Evolutionary conservation across 805 yeast genomes (phyloP), one percentile per base, ranked within the genome.

Genomic region (Sugiyamaella lignohabitans): DNA sequence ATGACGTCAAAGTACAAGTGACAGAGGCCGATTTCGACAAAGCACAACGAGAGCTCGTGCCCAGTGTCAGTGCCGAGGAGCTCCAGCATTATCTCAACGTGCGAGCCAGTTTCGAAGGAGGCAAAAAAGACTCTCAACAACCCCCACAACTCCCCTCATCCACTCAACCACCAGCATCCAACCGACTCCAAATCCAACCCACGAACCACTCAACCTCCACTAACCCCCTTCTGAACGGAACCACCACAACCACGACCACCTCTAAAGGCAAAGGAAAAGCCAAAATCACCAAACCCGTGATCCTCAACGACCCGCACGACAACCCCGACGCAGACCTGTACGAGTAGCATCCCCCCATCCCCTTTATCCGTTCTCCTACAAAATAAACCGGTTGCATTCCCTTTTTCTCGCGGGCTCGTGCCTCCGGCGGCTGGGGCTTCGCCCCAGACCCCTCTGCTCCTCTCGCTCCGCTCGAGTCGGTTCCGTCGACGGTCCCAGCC

Each of bases 11-110:
- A 3, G 96, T 88, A 0, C 59, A 68, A 16, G 97, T 91, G 1
- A 69, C 71, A 18, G 73, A 72, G 68, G 78, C 70, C 29, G 98
- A 93, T 61, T 91, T 91, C 60, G 69, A 68, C n/a, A 84, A 79
- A 58, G 91, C 97, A 0, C 79, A 77, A 54, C 60, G 67, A 3
- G 86, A 81, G 45, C 71, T 93, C 52, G 73, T 76, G 19, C 95
- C 98, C 0, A 81, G 93, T 36, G 97, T 93, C 6, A 84, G 95
- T 42, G 80, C 79, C 1, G 94, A 87, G 29, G 98, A 93, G 59
- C 70, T 93, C 42, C 73, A 74, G 21, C 98, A 91, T 58, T 93
- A 93, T 59, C 67, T 82, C 57, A 65, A 76, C 40, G 84, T 93
- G n/a, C 77, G 94, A 52, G 76, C 79, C 55, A 82, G 78, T 57